A percentile compares a stretch with the other conserved stretches of the same genome.
phyloP scores from a whole-genome alignment of 1,284 basidiomycete species.

The Trametes hirsuta region DNA sequence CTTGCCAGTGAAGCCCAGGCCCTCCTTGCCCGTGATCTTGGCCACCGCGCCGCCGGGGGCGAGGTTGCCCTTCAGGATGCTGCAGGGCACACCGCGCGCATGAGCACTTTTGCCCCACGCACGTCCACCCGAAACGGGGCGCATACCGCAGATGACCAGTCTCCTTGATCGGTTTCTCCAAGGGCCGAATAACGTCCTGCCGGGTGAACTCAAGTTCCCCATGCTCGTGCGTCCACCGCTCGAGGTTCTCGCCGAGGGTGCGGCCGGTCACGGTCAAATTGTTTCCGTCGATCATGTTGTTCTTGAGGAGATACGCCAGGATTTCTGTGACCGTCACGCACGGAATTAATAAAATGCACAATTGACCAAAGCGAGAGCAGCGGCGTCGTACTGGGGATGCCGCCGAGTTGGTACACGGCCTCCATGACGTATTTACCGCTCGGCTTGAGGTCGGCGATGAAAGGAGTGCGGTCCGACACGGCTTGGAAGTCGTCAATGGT shows the following conservation, averaged over 20 bases:
- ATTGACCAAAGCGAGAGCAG: not conserved
- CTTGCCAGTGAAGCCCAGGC: constrained; percentile 81
- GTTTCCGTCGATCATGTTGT: constrained; percentile 84
- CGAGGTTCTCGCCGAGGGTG: constrained; percentile 88
- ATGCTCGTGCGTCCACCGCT: constrained; percentile 79
- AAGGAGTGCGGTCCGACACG: constrained; percentile 85
- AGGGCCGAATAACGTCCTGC: constrained; percentile 85
- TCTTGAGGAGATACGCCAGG: constrained; percentile 79
- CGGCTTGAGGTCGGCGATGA: constrained; percentile 90
- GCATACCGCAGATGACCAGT: constrained; percentile 85
- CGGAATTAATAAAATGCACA: not conserved
- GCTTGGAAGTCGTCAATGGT: constrained; percentile 86
- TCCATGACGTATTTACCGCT: constrained; percentile 92
- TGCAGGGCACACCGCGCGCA: constrained; percentile 31
- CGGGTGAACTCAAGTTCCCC: constrained; percentile 68
- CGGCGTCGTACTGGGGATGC: constrained; percentile 77
- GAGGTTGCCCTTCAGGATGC: constrained; percentile 85
- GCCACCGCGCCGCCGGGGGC: constrained; percentile 93
- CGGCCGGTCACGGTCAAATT: constrained; percentile 88
- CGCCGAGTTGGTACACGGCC: constrained; percentile 87
- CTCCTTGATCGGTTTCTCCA: constrained; percentile 85
- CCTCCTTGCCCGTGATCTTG: constrained; percentile 95
- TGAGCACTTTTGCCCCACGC: not conserved
- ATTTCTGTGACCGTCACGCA: constrained; percentile 60
- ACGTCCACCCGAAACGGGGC: not conserved